Base-by-base conservation (phyloP, 495 filamentous ascomycete genomes). In the Antarctomyces pellizariae region DNA sequence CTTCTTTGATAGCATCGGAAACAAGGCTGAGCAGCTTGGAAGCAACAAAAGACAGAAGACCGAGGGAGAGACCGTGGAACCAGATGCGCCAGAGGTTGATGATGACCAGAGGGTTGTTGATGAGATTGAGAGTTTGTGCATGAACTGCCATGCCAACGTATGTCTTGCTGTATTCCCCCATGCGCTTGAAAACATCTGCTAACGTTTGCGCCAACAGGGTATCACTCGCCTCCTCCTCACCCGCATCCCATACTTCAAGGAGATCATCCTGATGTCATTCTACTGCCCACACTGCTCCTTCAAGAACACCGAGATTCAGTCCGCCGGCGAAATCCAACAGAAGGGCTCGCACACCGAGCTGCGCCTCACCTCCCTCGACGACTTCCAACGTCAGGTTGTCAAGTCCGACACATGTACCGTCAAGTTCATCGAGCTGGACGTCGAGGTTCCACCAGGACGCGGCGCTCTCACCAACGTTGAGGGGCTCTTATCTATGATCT, bases 241-340 rank as follows among this genome's bases (percentile, higher is more conserved):
- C 24, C 66, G 70, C 25, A 90, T 99, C 12, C 89, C 86, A 12
- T 93, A 70, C 56, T 95, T 99, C 61, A 75, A 78, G 43, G 86
- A 99, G 45, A 67, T 95, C 33, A 78, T 99, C 35, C 63, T 99
- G 36, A 90, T 91, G 67, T 92, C 82, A 24, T 99, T 99, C 54
- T 65, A 65, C 33, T 99, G 86, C 52, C 62, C 72, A 1, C 64
- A 91, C 44, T 99, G 86, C 53, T 49, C 67, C 44, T 77, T 90
- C 48, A 59, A 66, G 30, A 84, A 93, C 55, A 82, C 80, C 45
- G 78, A 90, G 41, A 69, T 95, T 31, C 82, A 92, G 43, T 67
- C 80, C 5, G 86, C 86, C 6, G 75, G 75, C 18, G 66, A 75
- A 36, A 86, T 93, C 35, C 86, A 93, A 50, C 72, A 80, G 44